Percentiles rank a stretch among this genome's conserved stretches.
Conservation (phyloP, 768 basidiomycete genomes). For the Rossbeevera mucosa region DNA sequence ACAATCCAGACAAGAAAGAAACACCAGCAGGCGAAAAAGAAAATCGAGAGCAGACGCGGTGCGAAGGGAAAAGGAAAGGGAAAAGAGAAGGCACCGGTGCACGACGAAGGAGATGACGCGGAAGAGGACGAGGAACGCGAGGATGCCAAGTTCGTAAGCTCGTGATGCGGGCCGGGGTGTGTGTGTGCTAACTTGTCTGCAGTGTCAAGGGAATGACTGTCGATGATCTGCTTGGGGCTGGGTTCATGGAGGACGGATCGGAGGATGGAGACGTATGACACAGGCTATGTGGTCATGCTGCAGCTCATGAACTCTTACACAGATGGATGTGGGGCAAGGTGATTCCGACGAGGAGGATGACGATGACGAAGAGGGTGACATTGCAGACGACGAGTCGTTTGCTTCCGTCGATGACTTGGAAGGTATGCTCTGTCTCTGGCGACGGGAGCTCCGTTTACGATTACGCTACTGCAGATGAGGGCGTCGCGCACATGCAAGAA, state of each 20-base stretch:
- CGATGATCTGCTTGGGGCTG: slow-evolving; percentile 69
- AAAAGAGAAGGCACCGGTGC: slow-evolving; percentile 18
- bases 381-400: slow-evolving; percentile 60
- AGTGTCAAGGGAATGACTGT: slow-evolving; percentile 54
- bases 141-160: slow-evolving; percentile 11
- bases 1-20: slow-evolving; percentile 81
- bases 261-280: slow-evolving; percentile 37
- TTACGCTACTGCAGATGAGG: slow-evolving; percentile 51
- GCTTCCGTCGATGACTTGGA: slow-evolving; percentile 78
- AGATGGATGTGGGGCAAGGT: slow-evolving; percentile 24
- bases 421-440: slow-evolving; percentile 31
- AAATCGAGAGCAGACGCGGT: slow-evolving; percentile 57
- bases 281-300: slow-evolving; percentile 1
- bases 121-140: slow-evolving; percentile 1
- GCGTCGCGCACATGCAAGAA: slow-evolving; percentile 69
- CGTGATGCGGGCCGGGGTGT: not conserved
- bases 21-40: slow-evolving; percentile 70
- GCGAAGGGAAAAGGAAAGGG: slow-evolving; percentile 33
- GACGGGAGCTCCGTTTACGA: not conserved
- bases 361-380: slow-evolving; percentile 37
- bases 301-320: slow-evolving; percentile 8
- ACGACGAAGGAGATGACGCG: slow-evolving; percentile 27
- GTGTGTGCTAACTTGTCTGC: not conserved
- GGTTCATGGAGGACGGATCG: slow-evolving; percentile 65
- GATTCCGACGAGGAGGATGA: slow-evolving; percentile 32